Conservation (phyloP, 352 stramenopile genomes). For the Blastocystis sp. region DNA sequence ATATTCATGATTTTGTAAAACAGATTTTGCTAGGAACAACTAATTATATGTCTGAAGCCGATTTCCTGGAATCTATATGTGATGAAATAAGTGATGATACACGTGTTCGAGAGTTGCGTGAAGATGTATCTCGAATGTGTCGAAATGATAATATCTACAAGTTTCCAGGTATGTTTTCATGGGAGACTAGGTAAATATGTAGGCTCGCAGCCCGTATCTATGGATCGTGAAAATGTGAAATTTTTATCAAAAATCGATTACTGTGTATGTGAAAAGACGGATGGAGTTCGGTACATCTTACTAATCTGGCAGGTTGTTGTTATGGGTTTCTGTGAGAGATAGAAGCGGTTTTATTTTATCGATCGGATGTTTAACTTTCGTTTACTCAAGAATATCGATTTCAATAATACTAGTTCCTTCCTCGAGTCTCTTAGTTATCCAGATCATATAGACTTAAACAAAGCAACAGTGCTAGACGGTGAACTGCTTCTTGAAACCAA, state of each 20-base stretch:
- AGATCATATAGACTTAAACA: slow-evolving; percentile 1
- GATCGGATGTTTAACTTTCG: slow-evolving; percentile 48
- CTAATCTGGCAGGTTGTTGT: slow-evolving; percentile 44
- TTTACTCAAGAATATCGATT: neutral
- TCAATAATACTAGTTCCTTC: neutral
- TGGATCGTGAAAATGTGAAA: slow-evolving; percentile 54
- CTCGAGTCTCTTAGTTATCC: neutral
- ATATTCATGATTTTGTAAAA: neutral
- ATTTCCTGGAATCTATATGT: neutral
- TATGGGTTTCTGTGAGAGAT: neutral
- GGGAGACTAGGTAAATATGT: neutral
- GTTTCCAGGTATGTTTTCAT: slow-evolving; percentile 26
- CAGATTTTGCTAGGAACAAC: neutral
- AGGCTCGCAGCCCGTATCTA: slow-evolving; percentile 66
- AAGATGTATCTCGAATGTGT: slow-evolving; percentile 63
- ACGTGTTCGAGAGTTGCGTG: neutral
- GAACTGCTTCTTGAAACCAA: slow-evolving; percentile 37
- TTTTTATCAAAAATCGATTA: slow-evolving; percentile 52
- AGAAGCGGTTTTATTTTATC: slow-evolving; percentile 64
- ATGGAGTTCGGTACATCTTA: slow-evolving; percentile 53
- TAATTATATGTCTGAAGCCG: neutral
- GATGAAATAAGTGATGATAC: neutral
- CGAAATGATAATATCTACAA: neutral
- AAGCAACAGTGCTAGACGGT: slow-evolving; percentile 26
- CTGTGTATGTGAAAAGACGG: slow-evolving; percentile 64